Base-by-base conservation (phyloP, 306 rosid species). In the Inga leiocalycina region DNA sequence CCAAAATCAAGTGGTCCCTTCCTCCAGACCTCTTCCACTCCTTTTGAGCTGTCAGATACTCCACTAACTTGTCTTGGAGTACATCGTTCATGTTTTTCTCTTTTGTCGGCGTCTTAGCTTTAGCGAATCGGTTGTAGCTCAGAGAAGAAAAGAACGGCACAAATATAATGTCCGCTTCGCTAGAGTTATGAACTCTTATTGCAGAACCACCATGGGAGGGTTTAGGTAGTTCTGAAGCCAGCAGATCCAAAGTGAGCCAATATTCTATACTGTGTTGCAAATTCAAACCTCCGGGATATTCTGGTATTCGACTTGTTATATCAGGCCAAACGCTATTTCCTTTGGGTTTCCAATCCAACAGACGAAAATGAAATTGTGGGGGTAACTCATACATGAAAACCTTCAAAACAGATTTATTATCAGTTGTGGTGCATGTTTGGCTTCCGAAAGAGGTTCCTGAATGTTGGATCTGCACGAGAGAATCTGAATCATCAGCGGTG, bases 141-240 rank as follows among this genome's bases (percentile, higher is more conserved):
- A 94, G 34, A 24, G 98, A 94, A 48, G 98, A 94, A 83, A 94
- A 94, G 87, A 92, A 94, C 4, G 97, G 97, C 49, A 94, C 97
- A 79, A 91, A 91, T 24, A 94, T 64, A 0, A 94, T 81, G 76
- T 94, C 98, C 32, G 97, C 91, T 66, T 94, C 95, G 35, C 86
- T 89, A 0, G 90, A 81, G 77, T 94, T 92, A n/a, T 6, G 84
- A 57, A 94, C 98, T 86, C 95, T 87, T 16, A 75, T 82, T 54
- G 84, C 92, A 62, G 71, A 64, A 62, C 27, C 83, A 20, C 68
- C 87, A 76, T 82, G 86, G 27, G 86, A 86, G 10, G 86, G 34
- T 39, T 85, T 80, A 13, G 90, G 87, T 51, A 88, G 79, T 61
- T 87, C 89, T 15, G 97, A 92, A 82, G 91, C 94, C 16, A 94